phyloP scores from a whole-genome alignment of 345 rosid species.

The Draba incana region DNA sequence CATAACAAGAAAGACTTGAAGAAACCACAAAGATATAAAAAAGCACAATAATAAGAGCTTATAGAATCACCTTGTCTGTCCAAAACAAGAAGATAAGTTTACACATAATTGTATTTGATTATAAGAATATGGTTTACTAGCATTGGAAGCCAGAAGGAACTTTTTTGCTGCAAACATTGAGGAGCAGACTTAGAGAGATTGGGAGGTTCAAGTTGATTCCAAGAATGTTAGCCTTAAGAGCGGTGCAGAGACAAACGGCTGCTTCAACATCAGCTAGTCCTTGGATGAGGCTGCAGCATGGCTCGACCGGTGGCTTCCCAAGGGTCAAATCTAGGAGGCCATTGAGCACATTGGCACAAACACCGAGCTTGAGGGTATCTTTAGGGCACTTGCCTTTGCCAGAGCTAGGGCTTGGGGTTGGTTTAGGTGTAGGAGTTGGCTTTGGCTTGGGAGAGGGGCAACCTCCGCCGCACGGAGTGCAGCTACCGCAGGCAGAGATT shows the following conservation, averaged over 20 bases:
- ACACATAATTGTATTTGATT: slow-evolving; percentile 34
- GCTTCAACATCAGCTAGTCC: slow-evolving; percentile 61
- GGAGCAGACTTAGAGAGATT: slow-evolving; percentile 53
- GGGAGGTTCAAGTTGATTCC: slow-evolving; percentile 60
- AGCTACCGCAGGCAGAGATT: slow-evolving; percentile 43
- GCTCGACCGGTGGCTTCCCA: slow-evolving; percentile 53
- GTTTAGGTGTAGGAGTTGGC: slow-evolving; percentile 40
- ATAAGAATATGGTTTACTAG: slow-evolving; percentile 26
- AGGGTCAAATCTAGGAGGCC: slow-evolving; percentile 54
- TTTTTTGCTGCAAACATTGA: slow-evolving; percentile 52
- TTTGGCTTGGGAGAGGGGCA: slow-evolving; percentile 62
- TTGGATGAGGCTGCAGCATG: slow-evolving; percentile 54
- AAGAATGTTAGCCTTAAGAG: slow-evolving; percentile 54
- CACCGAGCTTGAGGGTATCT: slow-evolving; percentile 58
- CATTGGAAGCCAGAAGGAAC: slow-evolving; percentile 54
- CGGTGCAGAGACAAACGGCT: slow-evolving; percentile 62
- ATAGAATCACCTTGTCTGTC: slow-evolving; percentile 32
- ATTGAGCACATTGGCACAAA: slow-evolving; percentile 54
- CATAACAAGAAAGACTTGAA: slow-evolving; percentile 10
- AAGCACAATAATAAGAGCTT: slow-evolving; percentile 26
- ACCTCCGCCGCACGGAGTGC: slow-evolving; percentile 46
- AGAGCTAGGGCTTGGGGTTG: slow-evolving; percentile 43
- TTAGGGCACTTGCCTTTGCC: slow-evolving; percentile 46
- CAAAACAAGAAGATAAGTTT: slow-evolving; percentile 37
- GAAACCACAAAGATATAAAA: slow-evolving; percentile 18